Evolutionary conservation across 139 green algal species (phyloP), one percentile per base, ranked within the genome.

Genomic region (Astrephomene gubernaculifera): DNA sequence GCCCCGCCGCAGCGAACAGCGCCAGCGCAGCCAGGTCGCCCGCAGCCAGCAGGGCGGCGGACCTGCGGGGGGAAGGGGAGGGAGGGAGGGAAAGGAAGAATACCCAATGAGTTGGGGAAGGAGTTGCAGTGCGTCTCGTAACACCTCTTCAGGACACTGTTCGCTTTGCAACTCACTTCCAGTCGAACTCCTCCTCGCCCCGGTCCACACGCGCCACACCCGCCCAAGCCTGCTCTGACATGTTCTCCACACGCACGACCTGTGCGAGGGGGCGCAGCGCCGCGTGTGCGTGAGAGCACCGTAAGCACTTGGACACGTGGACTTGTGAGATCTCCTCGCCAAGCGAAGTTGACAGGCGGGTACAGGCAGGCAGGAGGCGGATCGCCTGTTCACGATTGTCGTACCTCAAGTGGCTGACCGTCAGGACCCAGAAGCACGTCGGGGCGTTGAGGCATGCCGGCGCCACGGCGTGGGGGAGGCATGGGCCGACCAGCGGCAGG

Each of bases 1-100:
- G 87, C 21, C 95, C 95, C 39, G 94, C 89, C 9, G 89, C 90
- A 57, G 95, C 92, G 89, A 98, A 98, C 22, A 93, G 38, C 64
- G 97, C 75, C 68, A 98, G 87, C 8, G 85, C 91, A 14, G 88
- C 89, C 1, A 82, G 60, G 64, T 98, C 95, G 38, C 95, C 95
- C 12, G 68, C 92, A 21, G 89, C 86, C 60, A 98, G 87, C 69
- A 93, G 65, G 21, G 79, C 80, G 12, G 75, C 69, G 25, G 74
- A 85, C 79, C 92, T 96, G 88, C 7, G 35, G 29, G 38, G 9
- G n/a, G 45, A 43, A 57, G 17, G 49, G 49, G 49, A 12, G 49
- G 49, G 49, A 57, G 49, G 49, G 49, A 12, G 49, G 49, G 49
- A n/a, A n/a, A n/a, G n/a, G n/a, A n/a, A n/a, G n/a, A n/a, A n/a